Conservation (phyloP, 192 early-diverging fungal species). For the Helicostylum pulchrum region DNA sequence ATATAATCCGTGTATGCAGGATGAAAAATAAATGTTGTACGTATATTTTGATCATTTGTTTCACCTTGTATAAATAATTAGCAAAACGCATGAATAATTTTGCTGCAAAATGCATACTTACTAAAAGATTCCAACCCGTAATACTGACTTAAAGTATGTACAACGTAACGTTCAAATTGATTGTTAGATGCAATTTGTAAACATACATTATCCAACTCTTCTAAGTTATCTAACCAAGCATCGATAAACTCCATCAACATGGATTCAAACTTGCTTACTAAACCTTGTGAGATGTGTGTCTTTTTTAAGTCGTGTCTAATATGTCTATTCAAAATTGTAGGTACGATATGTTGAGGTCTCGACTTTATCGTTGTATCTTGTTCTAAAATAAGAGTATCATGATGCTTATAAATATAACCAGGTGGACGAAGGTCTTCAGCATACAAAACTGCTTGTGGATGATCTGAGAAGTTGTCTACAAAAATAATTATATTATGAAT, state of each 20-base stretch:
- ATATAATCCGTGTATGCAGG: constrained; percentile 1
- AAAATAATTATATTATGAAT: neutral
- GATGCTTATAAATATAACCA: constrained; percentile 32
- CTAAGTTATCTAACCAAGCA: constrained; percentile 13
- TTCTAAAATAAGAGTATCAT: neutral
- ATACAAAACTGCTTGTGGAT: constrained; percentile 50
- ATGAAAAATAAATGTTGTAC: constrained; percentile 6
- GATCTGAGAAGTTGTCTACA: constrained; percentile 52
- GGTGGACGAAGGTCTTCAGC: constrained; percentile 46
- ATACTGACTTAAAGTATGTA: constrained; percentile 46
- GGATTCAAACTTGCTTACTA: constrained; percentile 46
- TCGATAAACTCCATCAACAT: constrained; percentile 45
- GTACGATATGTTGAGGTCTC: neutral
- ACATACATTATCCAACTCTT: constrained; percentile 24
- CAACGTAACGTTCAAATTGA: constrained; percentile 47
- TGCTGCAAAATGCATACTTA: constrained; percentile 27
- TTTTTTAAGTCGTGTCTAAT: constrained; percentile 47
- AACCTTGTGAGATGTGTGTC: constrained; percentile 46
- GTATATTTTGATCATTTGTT: neutral
- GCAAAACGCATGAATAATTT: neutral
- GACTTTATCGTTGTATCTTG: neutral
- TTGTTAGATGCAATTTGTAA: constrained; percentile 46
- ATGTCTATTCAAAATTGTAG: constrained; percentile 28
- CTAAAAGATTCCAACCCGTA: constrained; percentile 48
- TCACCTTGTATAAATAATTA: neutral